Evolutionary conservation across 2,329 filamentous ascomycete species (phyloP).

Genomic region (Penicillium paneum): DNA sequence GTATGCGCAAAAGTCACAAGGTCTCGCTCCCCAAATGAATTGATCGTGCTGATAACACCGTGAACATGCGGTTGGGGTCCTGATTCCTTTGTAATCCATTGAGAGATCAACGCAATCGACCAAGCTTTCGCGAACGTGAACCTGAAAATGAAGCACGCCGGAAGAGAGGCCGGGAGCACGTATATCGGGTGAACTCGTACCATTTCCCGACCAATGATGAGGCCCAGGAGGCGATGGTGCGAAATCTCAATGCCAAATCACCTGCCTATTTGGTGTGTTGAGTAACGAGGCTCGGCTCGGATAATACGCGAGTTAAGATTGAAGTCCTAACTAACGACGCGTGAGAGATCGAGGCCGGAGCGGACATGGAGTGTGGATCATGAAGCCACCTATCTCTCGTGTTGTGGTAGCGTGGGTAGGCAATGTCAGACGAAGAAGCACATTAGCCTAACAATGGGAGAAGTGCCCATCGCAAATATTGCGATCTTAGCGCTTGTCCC

Average conservation of each 20-base stretch:
- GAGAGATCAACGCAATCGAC: slow-evolving; percentile 47
- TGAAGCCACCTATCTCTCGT: background rate
- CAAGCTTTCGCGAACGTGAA: slow-evolving; percentile 59
- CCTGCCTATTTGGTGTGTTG: slow-evolving; percentile 51
- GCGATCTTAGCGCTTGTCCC: slow-evolving; percentile 8
- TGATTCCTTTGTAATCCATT: slow-evolving; percentile 20
- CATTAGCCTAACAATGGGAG: background rate
- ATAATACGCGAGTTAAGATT: slow-evolving; percentile 58
- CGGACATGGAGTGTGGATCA: background rate
- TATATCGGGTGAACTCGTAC: slow-evolving; percentile 50
- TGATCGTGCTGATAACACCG: background rate
- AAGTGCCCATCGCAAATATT: background rate
- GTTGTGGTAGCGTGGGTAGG: background rate
- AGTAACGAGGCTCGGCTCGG: slow-evolving; percentile 49
- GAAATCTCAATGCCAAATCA: slow-evolving; percentile 53
- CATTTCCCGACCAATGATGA: slow-evolving; percentile 45
- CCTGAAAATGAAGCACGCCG: slow-evolving; percentile 49
- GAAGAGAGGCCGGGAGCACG: slow-evolving; percentile 50
- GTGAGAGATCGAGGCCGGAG: background rate
- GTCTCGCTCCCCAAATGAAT: background rate
- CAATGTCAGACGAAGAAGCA: background rate
- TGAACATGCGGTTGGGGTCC: slow-evolving; percentile 37
- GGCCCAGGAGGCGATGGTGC: slow-evolving; percentile 41
- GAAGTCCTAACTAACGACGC: slow-evolving; percentile 52
- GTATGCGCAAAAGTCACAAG: slow-evolving; percentile 3